These are phyloP conservation scores for Starmerella gropengiesseri DNA, from an alignment of 805 yeast species.

Conservation along the genomic window DNA sequence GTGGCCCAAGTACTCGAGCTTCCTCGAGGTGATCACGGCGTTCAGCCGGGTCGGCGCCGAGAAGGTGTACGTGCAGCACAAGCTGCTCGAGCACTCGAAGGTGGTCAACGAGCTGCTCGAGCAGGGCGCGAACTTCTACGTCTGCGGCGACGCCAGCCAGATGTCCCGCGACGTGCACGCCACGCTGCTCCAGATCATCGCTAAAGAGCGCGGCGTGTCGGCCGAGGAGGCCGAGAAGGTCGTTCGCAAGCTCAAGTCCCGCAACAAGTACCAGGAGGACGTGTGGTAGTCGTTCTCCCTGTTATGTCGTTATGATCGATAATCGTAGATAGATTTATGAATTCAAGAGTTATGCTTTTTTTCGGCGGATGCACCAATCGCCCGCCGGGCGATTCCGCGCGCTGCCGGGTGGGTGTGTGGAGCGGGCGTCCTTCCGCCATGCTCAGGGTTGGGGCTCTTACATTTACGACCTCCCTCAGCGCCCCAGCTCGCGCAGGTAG, in stretches of 20 bases:
- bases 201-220: conserved; percentile 50
- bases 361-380: no score
- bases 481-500: no score
- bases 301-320: conserved; percentile 1
- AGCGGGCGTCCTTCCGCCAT: no score
- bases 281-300: conserved; percentile 55
- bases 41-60: conserved; percentile 64
- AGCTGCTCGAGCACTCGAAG: conserved; percentile 40
- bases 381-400: no score
- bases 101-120: conserved; percentile 43
- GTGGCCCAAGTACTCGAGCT: conserved; percentile 57
- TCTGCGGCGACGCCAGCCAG: conserved; percentile 91
- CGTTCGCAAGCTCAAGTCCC: conserved; percentile 65
- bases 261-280: conserved; percentile 91
- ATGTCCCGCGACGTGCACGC: conserved; percentile 92
- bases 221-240: conserved; percentile 63
- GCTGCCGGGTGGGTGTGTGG: no score
- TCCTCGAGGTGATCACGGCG: conserved; percentile 57
- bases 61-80: conserved; percentile 77
- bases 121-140: conserved; percentile 77
- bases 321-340: conserved; percentile 3
- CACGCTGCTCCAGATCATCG: conserved; percentile 52
- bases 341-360: no score
- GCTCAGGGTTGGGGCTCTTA: no score
- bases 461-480: no score